These are phyloP conservation scores for Candida qinlingensis DNA, from an alignment of 805 yeast genomes.

Conservation along the genomic window DNA sequence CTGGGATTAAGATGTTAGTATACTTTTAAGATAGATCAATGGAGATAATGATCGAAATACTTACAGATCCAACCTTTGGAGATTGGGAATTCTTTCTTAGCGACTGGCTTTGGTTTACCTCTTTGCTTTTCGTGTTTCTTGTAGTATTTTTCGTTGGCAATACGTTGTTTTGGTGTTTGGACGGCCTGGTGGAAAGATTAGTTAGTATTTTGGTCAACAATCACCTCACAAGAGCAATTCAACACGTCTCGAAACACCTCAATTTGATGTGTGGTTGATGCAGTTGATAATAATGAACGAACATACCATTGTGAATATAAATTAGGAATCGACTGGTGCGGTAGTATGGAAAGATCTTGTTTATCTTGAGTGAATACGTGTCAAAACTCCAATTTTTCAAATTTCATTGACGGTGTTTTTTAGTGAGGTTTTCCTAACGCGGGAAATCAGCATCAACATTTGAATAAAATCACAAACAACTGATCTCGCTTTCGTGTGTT, in stretches of 20 bases:
- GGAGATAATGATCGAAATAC: constrained; percentile 20
- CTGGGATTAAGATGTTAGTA: constrained; percentile 20
- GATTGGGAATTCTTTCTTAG: constrained; percentile 43
- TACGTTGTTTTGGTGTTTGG: constrained; percentile 84
- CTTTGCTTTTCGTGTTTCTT: constrained; percentile 64
- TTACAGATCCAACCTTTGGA: constrained; percentile 62
- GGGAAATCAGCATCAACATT: no score
- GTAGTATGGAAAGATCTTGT: no score
- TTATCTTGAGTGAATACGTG: background rate
- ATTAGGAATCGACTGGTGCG: no score
- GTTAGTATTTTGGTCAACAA: background rate
- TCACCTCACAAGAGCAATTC: no score
- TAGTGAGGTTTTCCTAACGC: no score
- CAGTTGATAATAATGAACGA: no score
- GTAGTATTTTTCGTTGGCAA: constrained; percentile 81
- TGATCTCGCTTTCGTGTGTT: no score
- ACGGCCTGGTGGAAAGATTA: constrained; percentile 38
- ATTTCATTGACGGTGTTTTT: background rate
- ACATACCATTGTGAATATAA: no score
- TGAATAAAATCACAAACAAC: no score
- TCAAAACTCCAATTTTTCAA: background rate
- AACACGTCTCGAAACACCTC: no score
- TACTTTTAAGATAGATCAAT: no score
- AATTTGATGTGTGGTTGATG: no score
- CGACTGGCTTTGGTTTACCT: constrained; percentile 59